Conservation (phyloP, 2,329 filamentous ascomycete species). For the Westerdykella sp. region DNA sequence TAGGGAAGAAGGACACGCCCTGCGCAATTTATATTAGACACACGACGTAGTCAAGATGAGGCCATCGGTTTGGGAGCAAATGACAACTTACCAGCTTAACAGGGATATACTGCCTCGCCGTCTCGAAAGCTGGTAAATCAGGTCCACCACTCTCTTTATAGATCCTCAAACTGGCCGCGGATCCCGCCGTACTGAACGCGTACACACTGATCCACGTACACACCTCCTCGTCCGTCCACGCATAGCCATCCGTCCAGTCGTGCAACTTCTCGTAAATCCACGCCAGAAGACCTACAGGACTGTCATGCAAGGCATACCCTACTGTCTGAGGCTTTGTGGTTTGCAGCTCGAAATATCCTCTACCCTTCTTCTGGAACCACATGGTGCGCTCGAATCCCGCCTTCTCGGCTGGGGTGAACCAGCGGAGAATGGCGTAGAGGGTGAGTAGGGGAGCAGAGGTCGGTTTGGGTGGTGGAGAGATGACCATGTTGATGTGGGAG, state of each 20-base stretch:
- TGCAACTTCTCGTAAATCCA: constrained; percentile 80
- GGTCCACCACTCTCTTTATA: constrained; percentile 61
- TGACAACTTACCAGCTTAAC: neutral
- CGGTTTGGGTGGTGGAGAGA: constrained; percentile 31
- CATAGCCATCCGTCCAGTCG: constrained; percentile 67
- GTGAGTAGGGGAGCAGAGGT: constrained; percentile 50
- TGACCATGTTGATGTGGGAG: constrained; percentile 57
- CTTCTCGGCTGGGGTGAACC: constrained; percentile 49
- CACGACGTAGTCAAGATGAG: neutral
- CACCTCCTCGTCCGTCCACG: constrained; percentile 71
- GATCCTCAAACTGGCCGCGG: constrained; percentile 60
- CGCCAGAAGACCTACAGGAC: constrained; percentile 62
- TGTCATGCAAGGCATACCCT: constrained; percentile 62
- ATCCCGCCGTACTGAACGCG: constrained; percentile 62
- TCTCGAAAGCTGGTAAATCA: constrained; percentile 27
- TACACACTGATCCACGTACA: constrained; percentile 67
- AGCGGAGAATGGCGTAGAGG: constrained; percentile 49
- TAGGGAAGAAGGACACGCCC: constrained; percentile 49
- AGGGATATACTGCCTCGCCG: constrained; percentile 2
- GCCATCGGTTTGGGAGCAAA: constrained; percentile 2
- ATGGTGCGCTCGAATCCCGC: constrained; percentile 47
- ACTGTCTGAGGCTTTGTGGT: constrained; percentile 67
- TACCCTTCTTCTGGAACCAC: constrained; percentile 55
- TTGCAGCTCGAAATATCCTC: constrained; percentile 56
- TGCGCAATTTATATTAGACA: constrained; percentile 13